A percentile compares a stretch with the other conserved stretches of the same genome.
Conservation (phyloP, 495 filamentous ascomycete species). For the Clavariopsis aquatica region DNA sequence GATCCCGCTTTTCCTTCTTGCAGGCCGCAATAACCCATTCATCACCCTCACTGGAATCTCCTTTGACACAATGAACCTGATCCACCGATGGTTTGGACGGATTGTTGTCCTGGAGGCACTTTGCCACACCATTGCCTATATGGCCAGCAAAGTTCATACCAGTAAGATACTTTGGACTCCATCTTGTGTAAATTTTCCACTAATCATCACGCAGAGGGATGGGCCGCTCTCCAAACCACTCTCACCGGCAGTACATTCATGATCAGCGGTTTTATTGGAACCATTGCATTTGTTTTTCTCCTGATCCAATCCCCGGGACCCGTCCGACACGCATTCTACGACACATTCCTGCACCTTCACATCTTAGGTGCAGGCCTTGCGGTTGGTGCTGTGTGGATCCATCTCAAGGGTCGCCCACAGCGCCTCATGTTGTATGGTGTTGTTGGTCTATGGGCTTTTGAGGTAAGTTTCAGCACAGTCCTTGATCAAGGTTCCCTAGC, state of each 20-base stretch:
- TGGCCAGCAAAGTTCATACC: conserved; percentile 65
- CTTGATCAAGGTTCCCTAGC: not conserved
- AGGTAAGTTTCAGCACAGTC: conserved; percentile 47
- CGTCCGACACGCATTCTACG: conserved; percentile 91
- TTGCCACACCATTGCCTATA: conserved; percentile 71
- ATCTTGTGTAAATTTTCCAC: conserved; percentile 5
- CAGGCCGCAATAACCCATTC: conserved; percentile 69
- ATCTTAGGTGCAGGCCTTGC: conserved; percentile 65
- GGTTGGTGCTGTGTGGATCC: conserved; percentile 69
- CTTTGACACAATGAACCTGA: conserved; percentile 94
- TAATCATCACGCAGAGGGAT: conserved; percentile 53
- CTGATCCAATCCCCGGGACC: conserved; percentile 65
- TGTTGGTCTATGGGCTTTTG: conserved; percentile 73
- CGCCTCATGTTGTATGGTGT: conserved; percentile 66
- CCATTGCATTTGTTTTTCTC: conserved; percentile 60
- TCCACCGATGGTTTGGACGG: conserved; percentile 94
- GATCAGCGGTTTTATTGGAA: conserved; percentile 42
- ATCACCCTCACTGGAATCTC: conserved; percentile 75
- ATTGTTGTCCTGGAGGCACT: conserved; percentile 77
- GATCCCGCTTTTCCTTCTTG: conserved; percentile 70
- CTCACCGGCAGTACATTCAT: conserved; percentile 37
- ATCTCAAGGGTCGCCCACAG: conserved; percentile 64
- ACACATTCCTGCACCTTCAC: conserved; percentile 85
- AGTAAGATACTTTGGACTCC: conserved; percentile 37
- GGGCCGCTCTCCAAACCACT: conserved; percentile 52